Conservation (phyloP, 371 early-diverging fungal genomes). For the Zychaea mexicana region DNA sequence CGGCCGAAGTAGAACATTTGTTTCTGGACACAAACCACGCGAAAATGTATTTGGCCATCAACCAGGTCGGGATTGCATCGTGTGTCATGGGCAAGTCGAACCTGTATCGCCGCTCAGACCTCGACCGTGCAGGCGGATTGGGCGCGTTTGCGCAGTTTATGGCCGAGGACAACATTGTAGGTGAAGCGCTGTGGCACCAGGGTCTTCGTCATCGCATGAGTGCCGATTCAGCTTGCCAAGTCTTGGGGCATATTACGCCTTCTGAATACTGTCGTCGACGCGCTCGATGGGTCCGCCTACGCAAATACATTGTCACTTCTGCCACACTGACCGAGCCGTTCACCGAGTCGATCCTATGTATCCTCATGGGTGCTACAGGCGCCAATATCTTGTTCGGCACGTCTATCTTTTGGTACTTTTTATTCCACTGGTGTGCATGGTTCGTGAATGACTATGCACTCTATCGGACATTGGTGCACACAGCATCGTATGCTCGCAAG, state of each 20-base stretch:
- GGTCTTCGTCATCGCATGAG: constrained; percentile 87
- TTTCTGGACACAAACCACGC: constrained; percentile 92
- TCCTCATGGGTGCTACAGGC: constrained; percentile 70
- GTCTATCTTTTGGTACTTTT: constrained; percentile 54
- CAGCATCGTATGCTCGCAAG: constrained; percentile 26
- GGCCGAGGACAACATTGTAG: constrained; percentile 95
- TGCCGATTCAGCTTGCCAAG: constrained; percentile 83
- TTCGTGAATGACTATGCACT: constrained; percentile 65
- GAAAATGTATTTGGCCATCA: constrained; percentile 92
- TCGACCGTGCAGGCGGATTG: constrained; percentile 83
- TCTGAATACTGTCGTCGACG: constrained; percentile 81
- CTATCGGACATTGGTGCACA: constrained; percentile 52
- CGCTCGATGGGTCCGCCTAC: constrained; percentile 89
- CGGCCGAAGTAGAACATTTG: constrained; percentile 82
- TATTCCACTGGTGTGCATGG: constrained; percentile 76
- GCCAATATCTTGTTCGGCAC: constrained; percentile 44
- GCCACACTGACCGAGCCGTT: constrained; percentile 92
- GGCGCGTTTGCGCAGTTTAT: constrained; percentile 84
- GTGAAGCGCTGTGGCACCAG: constrained; percentile 78
- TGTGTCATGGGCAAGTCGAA: constrained; percentile 96
- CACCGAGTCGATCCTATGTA: constrained; percentile 85
- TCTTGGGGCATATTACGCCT: constrained; percentile 72
- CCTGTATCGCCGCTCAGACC: constrained; percentile 83
- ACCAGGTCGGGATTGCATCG: constrained; percentile 77
- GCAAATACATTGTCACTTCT: constrained; percentile 86